phyloP scores from a whole-genome alignment of 441 rosid species.

The Flueggea neowawraea region DNA sequence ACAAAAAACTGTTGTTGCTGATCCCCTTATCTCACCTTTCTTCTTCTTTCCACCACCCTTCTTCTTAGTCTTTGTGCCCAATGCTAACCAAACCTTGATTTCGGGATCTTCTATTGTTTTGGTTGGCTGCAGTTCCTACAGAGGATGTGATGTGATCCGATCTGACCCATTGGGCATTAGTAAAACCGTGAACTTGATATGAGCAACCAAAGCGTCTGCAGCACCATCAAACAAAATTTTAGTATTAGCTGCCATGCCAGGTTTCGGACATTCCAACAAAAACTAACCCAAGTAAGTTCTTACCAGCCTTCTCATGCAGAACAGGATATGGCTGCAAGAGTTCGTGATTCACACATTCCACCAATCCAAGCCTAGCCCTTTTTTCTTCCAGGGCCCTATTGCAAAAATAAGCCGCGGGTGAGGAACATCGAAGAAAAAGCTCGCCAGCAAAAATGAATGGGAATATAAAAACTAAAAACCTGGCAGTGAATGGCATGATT shows the following conservation, averaged over 20 bases:
- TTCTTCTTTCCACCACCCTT: slow-evolving; percentile 98
- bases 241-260: not conserved
- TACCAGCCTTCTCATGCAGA: slow-evolving; percentile 92
- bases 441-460: too few species aligned
- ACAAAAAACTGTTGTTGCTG: not conserved
- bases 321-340: slow-evolving; percentile 94
- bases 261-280: not conserved
- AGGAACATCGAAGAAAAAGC: not conserved
- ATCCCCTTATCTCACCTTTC: slow-evolving; percentile 54
- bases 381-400: slow-evolving; percentile 89
- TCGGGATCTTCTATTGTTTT: slow-evolving; percentile 83
- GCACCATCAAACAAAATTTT: not conserved
- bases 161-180: slow-evolving; percentile 97
- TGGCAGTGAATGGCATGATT: slow-evolving; percentile 80
- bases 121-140: slow-evolving; percentile 75
- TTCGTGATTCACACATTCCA: slow-evolving; percentile 92
- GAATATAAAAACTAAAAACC: slow-evolving; percentile 34
- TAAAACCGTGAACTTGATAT: slow-evolving; percentile 84
- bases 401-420: not conserved
- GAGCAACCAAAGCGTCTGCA: slow-evolving; percentile 84
- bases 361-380: slow-evolving; percentile 87
- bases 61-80: slow-evolving; percentile 90
- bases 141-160: slow-evolving; percentile 71
- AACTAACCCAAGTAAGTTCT: not conserved
- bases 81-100: slow-evolving; percentile 91